phyloP scores from a whole-genome alignment of 225 moss, liverwort and hornwort genomes.

The Polytrichum formosum region DNA sequence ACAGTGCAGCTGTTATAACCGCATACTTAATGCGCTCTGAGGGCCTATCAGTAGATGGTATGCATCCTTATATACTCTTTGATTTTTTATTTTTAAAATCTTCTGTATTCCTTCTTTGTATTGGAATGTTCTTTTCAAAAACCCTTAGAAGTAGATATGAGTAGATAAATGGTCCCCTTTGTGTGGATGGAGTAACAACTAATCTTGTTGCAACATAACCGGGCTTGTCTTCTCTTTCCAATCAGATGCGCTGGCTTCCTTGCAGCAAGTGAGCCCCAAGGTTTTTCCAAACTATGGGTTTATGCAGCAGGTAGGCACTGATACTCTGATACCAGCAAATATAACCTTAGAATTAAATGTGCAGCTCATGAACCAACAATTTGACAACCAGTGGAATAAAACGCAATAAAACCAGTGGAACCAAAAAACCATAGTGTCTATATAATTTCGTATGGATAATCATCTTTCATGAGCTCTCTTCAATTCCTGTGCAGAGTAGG shows the following conservation, averaged over 20 bases:
- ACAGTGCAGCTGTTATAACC: slow-evolving; percentile 70
- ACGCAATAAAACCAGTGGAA: too few relatives aligned
- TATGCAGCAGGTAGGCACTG: slow-evolving; percentile 54
- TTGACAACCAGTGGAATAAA: too few relatives aligned
- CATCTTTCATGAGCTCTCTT: too few relatives aligned
- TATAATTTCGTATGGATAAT: too few relatives aligned
- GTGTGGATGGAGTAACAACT: too few relatives aligned
- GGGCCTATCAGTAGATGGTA: slow-evolving; percentile 53
- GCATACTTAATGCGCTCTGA: slow-evolving; percentile 59
- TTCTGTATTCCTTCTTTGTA: background rate
- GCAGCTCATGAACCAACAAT: background rate
- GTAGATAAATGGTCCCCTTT: too few relatives aligned
- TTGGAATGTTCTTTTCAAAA: background rate
- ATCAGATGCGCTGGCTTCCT: slow-evolving; percentile 54
- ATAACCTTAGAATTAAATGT: background rate
- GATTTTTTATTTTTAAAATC: background rate
- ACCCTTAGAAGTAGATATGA: too few relatives aligned
- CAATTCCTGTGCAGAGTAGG: too few relatives aligned
- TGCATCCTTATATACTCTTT: slow-evolving; percentile 11
- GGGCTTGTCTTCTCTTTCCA: background rate
- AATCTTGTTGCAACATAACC: background rate
- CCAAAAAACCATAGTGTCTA: too few relatives aligned
- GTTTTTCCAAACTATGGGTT: slow-evolving; percentile 60
- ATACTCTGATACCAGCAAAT: background rate
- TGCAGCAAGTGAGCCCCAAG: slow-evolving; percentile 53